These are phyloP conservation scores for Stipa capillata DNA, from an alignment of 176 grass and related monocot species.

Conservation along the genomic window DNA sequence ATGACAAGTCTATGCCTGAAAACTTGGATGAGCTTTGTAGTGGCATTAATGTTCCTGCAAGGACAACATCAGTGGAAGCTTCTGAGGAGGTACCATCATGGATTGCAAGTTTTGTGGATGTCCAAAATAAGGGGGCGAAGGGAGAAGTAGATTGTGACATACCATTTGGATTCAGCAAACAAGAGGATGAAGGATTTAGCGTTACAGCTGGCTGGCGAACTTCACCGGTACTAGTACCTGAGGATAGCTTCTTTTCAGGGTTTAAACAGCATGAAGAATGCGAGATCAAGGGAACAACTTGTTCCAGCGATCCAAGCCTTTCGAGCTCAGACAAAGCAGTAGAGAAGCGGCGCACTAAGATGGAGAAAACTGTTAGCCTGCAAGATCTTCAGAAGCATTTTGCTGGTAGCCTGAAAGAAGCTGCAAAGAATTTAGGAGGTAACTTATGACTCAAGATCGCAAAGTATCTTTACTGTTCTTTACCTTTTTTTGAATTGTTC, in stretches of 20 bases:
- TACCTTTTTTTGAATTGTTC: background rate
- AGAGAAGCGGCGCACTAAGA: conserved; percentile 71
- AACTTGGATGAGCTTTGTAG: conserved; percentile 24
- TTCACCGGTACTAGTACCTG: conserved; percentile 23
- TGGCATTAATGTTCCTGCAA: conserved; percentile 17
- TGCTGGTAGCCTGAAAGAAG: conserved; percentile 95
- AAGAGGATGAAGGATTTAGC: conserved; percentile 64
- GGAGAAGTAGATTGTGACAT: conserved; percentile 13
- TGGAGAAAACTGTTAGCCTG: conserved; percentile 71
- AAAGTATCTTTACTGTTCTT: background rate
- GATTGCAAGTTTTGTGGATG: conserved; percentile 47
- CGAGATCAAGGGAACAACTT: conserved; percentile 25
- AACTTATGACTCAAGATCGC: background rate
- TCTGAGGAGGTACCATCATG: conserved; percentile 43
- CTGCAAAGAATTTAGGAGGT: conserved; percentile 97
- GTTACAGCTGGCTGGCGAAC: conserved; percentile 46
- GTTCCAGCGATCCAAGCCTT: conserved; percentile 31
- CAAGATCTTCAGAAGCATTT: conserved; percentile 88
- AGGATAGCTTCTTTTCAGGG: conserved; percentile 34
- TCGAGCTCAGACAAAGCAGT: conserved; percentile 31
- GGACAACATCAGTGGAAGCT: conserved; percentile 15
- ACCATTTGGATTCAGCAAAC: conserved; percentile 41
- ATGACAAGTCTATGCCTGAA: conserved; percentile 14
- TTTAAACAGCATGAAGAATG: conserved; percentile 42
- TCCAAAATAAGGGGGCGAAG: conserved; percentile 34